phyloP scores from a whole-genome alignment of 2,329 filamentous ascomycete species.

The Stachybotrys elegans region DNA sequence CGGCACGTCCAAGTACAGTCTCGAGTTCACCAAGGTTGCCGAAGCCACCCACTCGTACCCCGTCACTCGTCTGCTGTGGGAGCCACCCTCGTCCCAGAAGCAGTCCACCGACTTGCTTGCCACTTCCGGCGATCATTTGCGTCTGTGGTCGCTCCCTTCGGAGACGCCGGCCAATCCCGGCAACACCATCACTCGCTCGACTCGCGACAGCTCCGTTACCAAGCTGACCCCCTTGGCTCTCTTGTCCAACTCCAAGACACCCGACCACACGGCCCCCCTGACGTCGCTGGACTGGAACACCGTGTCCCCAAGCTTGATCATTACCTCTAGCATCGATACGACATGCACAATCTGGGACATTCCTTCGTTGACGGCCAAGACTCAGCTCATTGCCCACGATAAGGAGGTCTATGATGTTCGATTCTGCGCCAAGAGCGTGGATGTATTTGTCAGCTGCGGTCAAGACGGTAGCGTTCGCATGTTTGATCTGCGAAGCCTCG shows the following conservation, averaged over 20 bases:
- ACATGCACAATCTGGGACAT: constrained; percentile 99
- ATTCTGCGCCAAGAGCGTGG: constrained; percentile 97
- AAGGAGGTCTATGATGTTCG: constrained; percentile 98
- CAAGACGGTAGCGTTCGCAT: constrained; percentile 97
- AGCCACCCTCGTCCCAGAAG: constrained; percentile 91
- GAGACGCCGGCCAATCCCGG: constrained; percentile 51
- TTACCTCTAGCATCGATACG: constrained; percentile 97
- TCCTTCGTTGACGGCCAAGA: constrained; percentile 94
- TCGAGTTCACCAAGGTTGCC: constrained; percentile 90
- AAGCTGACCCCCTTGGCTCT: constrained; percentile 92
- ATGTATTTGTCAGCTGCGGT: constrained; percentile 96
- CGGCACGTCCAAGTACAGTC: constrained; percentile 65
- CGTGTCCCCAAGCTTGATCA: constrained; percentile 92
- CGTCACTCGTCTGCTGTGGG: constrained; percentile 92
- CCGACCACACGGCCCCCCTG: constrained; percentile 93
- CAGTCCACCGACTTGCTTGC: constrained; percentile 91
- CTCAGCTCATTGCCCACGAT: constrained; percentile 95
- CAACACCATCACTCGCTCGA: constrained; percentile 63
- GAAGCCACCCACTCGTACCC: constrained; percentile 98
- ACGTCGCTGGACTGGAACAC: constrained; percentile 98
- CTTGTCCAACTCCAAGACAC: constrained; percentile 95
- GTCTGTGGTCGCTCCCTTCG: constrained; percentile 85
- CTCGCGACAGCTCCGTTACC: constrained; percentile 53
- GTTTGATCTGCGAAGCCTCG: constrained; percentile 94
- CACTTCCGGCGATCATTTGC: constrained; percentile 89